Conservation (phyloP, 2,329 filamentous ascomycete genomes). For the Colletotrichum filicis region DNA sequence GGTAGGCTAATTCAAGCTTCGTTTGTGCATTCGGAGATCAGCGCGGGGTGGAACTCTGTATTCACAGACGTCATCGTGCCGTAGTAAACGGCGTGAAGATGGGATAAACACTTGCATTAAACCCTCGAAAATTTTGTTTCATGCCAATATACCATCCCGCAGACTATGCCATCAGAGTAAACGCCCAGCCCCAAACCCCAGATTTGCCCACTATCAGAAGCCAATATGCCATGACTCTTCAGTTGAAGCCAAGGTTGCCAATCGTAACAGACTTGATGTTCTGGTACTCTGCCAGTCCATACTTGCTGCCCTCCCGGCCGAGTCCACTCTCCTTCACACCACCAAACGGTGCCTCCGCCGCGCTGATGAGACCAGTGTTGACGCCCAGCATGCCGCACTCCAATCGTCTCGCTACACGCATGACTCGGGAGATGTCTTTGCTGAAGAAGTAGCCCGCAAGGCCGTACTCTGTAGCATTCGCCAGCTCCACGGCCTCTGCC, state of each 20-base stretch:
- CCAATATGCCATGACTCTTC: background rate
- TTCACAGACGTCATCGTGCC: background rate
- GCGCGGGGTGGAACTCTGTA: background rate
- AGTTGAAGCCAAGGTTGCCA: constrained; percentile 11
- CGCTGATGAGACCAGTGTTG: constrained; percentile 47
- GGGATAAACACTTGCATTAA: background rate
- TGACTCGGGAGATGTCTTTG: constrained; percentile 51
- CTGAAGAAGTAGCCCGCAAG: constrained; percentile 79
- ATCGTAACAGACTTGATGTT: constrained; percentile 38
- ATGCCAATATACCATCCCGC: background rate
- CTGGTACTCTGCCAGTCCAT: constrained; percentile 44
- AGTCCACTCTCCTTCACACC: constrained; percentile 50
- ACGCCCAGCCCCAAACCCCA: background rate
- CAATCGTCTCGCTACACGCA: constrained; percentile 58
- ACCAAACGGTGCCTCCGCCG: constrained; percentile 47
- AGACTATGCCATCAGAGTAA: background rate
- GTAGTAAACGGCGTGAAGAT: background rate
- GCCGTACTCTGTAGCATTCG: constrained; percentile 75
- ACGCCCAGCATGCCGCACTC: constrained; percentile 55
- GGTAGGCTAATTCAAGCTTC: background rate
- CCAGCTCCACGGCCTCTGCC: constrained; percentile 74
- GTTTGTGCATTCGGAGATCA: background rate
- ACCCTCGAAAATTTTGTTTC: background rate
- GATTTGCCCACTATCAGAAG: background rate
- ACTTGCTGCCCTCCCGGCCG: constrained; percentile 47